These are phyloP conservation scores for Cyberlindnera maritima DNA, from an alignment of 805 yeast genomes.

Conservation along the genomic window DNA sequence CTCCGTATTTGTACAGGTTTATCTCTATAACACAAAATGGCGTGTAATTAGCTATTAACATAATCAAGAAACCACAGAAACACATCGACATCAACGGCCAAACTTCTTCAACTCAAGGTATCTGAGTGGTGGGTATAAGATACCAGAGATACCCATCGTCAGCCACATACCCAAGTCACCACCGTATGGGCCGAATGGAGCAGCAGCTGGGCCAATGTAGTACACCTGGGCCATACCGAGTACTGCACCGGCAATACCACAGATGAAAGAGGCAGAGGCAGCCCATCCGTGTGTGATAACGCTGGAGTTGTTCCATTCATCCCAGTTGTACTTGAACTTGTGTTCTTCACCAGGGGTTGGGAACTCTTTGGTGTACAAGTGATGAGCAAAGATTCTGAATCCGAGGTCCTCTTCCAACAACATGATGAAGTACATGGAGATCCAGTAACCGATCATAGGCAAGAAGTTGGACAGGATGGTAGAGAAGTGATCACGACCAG, in stretches of 20 bases:
- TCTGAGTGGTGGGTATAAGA: conserved; percentile 61
- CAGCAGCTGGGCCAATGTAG: conserved; percentile 78
- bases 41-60: too few relatives aligned
- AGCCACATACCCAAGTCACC: conserved; percentile 86
- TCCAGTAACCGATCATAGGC: conserved; percentile 93
- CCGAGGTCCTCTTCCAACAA: conserved; percentile 69
- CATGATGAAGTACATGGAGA: conserved; percentile 70
- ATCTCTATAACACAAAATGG: too few relatives aligned
- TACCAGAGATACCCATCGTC: conserved; percentile 66
- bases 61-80: too few relatives aligned
- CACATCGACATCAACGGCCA: conserved; percentile 37
- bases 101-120: conserved; percentile 59
- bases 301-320: conserved; percentile 61
- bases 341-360: conserved; percentile 27
- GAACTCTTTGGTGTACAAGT: conserved; percentile 42
- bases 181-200: conserved; percentile 49
- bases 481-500: conserved; percentile 73
- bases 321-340: conserved; percentile 59
- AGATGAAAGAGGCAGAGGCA: conserved; percentile 58
- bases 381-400: conserved; percentile 52
- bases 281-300: conserved; percentile 71
- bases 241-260: conserved; percentile 81
- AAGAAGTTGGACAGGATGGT: conserved; percentile 73
- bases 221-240: conserved; percentile 88
- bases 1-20: too few relatives aligned